Evolutionary conservation across 768 basidiomycete genomes (phyloP).

Genomic region (Macrocybe gigantea): DNA sequence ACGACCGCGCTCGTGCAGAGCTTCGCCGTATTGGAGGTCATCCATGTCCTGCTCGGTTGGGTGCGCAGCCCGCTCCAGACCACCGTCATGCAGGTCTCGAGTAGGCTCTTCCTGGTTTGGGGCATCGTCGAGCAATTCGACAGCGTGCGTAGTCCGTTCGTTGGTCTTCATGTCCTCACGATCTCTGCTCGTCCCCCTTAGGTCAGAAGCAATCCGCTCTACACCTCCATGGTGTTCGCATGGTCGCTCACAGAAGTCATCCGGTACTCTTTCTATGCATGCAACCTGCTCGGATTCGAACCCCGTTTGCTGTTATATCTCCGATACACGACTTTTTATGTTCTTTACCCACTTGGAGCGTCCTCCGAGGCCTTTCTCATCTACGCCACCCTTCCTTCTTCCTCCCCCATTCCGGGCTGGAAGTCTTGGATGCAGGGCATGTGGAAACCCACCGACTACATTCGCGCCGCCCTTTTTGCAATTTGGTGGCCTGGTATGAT

Average conservation of each 20-base stretch:
- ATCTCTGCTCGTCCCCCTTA: slow-evolving; percentile 16
- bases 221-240: slow-evolving; percentile 86
- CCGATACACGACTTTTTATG: slow-evolving; percentile 90
- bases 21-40: slow-evolving; percentile 75
- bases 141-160: slow-evolving; percentile 35
- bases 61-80: slow-evolving; percentile 75
- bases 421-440: slow-evolving; percentile 29
- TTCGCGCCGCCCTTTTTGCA: slow-evolving; percentile 55
- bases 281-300: slow-evolving; percentile 52
- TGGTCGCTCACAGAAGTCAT: slow-evolving; percentile 92
- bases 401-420: slow-evolving; percentile 38
- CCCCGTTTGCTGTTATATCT: slow-evolving; percentile 51
- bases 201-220: slow-evolving; percentile 72
- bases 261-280: slow-evolving; percentile 86
- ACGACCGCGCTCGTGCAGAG: slow-evolving; percentile 74
- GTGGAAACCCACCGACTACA: slow-evolving; percentile 55
- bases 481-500: slow-evolving; percentile 85
- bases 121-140: slow-evolving; percentile 64
- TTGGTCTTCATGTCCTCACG: background rate
- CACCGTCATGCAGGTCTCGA: slow-evolving; percentile 74
- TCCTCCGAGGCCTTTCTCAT: slow-evolving; percentile 84
- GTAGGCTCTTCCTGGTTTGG: slow-evolving; percentile 83
- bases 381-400: slow-evolving; percentile 64
- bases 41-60: slow-evolving; percentile 74
- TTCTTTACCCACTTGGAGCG: slow-evolving; percentile 93